phyloP scores from a whole-genome alignment of 257 asterid species.

The Solanum ossicruentum region DNA sequence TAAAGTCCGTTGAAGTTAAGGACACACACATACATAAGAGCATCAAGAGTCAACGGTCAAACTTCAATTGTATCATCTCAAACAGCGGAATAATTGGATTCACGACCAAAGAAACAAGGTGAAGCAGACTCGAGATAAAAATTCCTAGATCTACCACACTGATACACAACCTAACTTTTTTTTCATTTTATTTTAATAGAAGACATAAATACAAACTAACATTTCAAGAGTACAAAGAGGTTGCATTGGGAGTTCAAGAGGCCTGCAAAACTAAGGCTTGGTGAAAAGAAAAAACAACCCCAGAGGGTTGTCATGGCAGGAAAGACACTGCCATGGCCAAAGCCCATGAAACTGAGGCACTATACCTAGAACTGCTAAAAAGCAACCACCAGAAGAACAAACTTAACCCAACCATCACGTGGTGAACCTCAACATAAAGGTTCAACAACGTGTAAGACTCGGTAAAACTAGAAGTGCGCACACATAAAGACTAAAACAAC shows the following conservation, averaged over 20 bases:
- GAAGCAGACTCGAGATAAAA: neutral
- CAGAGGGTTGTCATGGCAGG: constrained; percentile 43
- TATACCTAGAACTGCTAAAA: constrained; percentile 28
- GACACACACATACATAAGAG: too few relatives aligned
- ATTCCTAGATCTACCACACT: neutral
- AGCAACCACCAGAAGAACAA: constrained; percentile 23
- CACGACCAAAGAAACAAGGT: neutral
- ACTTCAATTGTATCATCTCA: neutral
- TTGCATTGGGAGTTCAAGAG: constrained; percentile 24
- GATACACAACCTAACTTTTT: constrained; percentile 1
- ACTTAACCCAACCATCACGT: constrained; percentile 19
- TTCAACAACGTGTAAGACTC: constrained; percentile 7
- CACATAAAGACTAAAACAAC: neutral
- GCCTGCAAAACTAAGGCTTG: constrained; percentile 68
- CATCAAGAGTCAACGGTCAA: too few relatives aligned
- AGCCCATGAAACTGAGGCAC: constrained; percentile 36
- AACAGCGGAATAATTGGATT: neutral
- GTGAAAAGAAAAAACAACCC: constrained; percentile 44
- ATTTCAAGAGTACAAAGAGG: neutral
- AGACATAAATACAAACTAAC: neutral
- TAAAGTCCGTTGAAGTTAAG: too few relatives aligned
- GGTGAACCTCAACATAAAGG: neutral
- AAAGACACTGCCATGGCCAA: constrained; percentile 49
- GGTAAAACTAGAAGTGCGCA: constrained; percentile 11
- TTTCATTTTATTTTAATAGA: neutral